phyloP scores from a whole-genome alignment of 305 asterid genomes.

The Plantago coronopus region DNA sequence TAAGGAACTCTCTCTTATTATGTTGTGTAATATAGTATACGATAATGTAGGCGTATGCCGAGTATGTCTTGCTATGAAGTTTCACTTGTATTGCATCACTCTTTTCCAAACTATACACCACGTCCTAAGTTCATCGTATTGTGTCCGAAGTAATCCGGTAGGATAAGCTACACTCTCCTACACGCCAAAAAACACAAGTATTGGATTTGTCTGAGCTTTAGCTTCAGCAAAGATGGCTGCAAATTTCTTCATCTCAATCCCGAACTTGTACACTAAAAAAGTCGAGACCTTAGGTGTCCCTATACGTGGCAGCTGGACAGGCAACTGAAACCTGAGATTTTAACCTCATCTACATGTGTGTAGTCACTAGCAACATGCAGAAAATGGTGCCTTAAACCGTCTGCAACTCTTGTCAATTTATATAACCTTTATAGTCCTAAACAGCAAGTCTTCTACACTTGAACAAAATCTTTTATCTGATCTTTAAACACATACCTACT shows the following conservation, averaged over 20 bases:
- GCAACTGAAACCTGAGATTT: conserved; percentile 14
- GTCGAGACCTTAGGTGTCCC: conserved; percentile 29
- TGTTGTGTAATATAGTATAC: no score
- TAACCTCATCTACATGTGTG: conserved; percentile 33
- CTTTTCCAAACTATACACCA: no score
- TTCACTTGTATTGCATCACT: no score
- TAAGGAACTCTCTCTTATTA: no score
- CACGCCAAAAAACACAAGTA: no score
- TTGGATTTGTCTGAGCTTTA: no score
- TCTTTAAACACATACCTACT: background rate
- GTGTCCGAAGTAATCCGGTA: no score
- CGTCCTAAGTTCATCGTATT: no score
- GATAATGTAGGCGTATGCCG: no score
- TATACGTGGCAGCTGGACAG: conserved; percentile 29
- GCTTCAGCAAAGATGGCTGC: no score
- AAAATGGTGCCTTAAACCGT: conserved; percentile 33
- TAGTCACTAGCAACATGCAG: conserved; percentile 42
- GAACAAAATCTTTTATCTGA: background rate
- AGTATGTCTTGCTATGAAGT: no score
- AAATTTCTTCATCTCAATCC: conserved; percentile 15
- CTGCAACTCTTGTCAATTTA: background rate
- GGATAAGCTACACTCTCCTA: no score
- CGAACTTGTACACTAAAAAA: background rate
- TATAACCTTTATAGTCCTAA: background rate
- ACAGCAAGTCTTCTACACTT: background rate